Conservation (phyloP, 106 monocot species). For the Dioscorea zingiberensis region DNA sequence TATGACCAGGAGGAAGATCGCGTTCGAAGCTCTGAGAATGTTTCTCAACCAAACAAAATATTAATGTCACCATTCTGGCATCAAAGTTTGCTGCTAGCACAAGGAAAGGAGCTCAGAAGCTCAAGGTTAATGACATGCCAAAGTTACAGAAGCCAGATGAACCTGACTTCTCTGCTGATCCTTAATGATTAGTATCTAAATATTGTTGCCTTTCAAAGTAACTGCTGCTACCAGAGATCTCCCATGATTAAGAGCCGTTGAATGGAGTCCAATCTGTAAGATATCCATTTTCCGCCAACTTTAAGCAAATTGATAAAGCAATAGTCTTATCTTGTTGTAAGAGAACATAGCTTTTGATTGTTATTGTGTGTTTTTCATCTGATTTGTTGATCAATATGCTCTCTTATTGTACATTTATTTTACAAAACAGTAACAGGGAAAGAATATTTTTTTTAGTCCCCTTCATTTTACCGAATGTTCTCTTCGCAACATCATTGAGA, state of each 20-base stretch:
- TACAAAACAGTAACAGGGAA: no score
- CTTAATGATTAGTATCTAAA: slow-evolving; percentile 14
- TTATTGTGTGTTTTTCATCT: no score
- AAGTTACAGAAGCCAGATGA: slow-evolving; percentile 77
- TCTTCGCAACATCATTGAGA: no score
- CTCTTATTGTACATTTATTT: no score
- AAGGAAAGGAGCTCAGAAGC: slow-evolving; percentile 25
- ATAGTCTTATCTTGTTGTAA: no score
- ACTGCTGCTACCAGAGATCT: not conserved
- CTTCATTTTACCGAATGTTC: no score
- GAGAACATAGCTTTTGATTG: no score
- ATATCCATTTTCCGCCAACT: no score
- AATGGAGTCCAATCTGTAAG: no score
- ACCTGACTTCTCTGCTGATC: slow-evolving; percentile 68
- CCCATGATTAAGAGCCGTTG: not conserved
- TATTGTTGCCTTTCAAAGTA: not conserved
- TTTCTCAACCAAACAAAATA: slow-evolving; percentile 18
- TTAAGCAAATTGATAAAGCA: no score
- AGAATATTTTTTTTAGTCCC: no score
- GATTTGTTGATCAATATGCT: no score
- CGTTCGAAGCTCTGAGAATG: not conserved
- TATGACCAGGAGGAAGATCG: slow-evolving; percentile 17
- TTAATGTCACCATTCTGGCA: slow-evolving; percentile 26
- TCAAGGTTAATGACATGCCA: slow-evolving; percentile 24
- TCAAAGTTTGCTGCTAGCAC: slow-evolving; percentile 28